phyloP scores from a whole-genome alignment of 805 yeast species.

The Candida sakaeoensis region DNA sequence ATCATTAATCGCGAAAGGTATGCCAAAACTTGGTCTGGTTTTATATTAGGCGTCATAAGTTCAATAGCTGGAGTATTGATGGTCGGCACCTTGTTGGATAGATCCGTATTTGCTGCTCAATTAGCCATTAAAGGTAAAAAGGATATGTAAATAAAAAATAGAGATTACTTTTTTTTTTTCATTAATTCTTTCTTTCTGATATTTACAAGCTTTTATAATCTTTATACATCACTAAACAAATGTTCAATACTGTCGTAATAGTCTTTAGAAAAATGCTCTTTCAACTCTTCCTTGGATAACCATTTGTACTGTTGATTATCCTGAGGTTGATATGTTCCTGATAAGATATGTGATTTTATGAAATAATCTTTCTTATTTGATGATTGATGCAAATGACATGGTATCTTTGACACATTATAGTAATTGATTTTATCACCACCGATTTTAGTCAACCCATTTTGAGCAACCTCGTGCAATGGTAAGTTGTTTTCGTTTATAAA shows the following conservation, averaged over 20 bases:
- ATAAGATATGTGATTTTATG: constrained; percentile 82
- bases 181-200: not conserved
- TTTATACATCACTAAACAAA: constrained; percentile 40
- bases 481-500: constrained; percentile 32
- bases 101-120: constrained; percentile 86
- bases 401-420: constrained; percentile 88
- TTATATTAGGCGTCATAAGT: constrained; percentile 76
- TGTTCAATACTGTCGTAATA: constrained; percentile 57
- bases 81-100: constrained; percentile 84
- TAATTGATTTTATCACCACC: constrained; percentile 80
- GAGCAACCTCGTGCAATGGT: constrained; percentile 71
- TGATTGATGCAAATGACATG: constrained; percentile 61
- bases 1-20: constrained; percentile 79
- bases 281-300: constrained; percentile 80
- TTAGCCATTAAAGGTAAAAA: constrained; percentile 68
- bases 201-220: constrained; percentile 1
- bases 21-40: constrained; percentile 77
- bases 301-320: constrained; percentile 59
- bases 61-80: constrained; percentile 92
- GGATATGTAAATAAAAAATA: constrained; percentile 28
- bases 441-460: constrained; percentile 60
- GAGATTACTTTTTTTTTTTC: not conserved
- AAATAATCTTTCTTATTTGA: constrained; percentile 52
- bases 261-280: constrained; percentile 44
- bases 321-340: constrained; percentile 64